Evolutionary conservation across 192 early-diverging fungal genomes (phyloP), one percentile per base, ranked within the genome.

Genomic region (Kickxella alabastrina): DNA sequence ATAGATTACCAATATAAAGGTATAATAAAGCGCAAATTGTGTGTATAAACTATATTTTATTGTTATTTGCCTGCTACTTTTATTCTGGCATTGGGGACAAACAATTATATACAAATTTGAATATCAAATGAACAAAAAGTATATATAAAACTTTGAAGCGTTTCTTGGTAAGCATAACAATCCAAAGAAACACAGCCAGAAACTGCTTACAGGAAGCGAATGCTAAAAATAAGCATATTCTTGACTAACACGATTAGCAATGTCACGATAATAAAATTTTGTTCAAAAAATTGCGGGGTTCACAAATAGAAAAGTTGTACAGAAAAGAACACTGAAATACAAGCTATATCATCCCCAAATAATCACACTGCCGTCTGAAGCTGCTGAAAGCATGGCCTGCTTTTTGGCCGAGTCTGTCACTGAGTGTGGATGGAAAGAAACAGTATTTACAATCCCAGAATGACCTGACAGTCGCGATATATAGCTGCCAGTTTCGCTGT

Each of bases 341-440:
- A n/a, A n/a, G 17, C 31, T 14, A 23, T n/a, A 6, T 68, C 32
- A 56, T 6, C 36, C 61, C 70, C 70, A 74, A 24, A 74, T 39
- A 24, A 74, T 55, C 18, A 74, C 52, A 24, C 45, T 62, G 21
- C 70, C 70, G 36, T 74, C 63, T 2, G 70, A 65, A 0, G 59
- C 70, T 13, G 70, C 59, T 34, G 70, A 66, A 10, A 74, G 22
- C 46, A 66, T 51, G n/a, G 50, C n/a, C 17, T 52, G 17, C 26
- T 32, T 27, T n/a, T 65, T 65, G 12, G 19, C 10, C 15, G 29
- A 8, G 13, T 38, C 54, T 18, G 41, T 24, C 14, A 25, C 46
- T 1, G 63, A 52, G 5, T 24, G 37, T 18, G 70, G 70, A 36
- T 74, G 63, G 27, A 66, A 57, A 37, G 37, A 52, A 26, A 65